Percentiles rank a stretch among this genome's conserved stretches.
phyloP scores from a whole-genome alignment of 352 stramenopile genomes.

The Pythium myriotylum region DNA sequence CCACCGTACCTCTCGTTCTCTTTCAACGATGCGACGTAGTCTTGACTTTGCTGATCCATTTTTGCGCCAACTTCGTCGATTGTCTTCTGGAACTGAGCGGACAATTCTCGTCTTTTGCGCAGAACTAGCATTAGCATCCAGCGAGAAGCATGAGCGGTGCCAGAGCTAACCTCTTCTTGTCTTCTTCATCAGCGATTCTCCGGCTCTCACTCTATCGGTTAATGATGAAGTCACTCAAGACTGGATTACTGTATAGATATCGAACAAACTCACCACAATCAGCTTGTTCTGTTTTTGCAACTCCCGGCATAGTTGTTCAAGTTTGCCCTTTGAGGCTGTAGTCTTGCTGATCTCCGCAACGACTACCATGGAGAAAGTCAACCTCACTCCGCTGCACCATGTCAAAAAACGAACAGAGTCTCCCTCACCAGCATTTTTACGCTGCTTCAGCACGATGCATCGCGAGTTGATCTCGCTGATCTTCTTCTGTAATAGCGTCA shows the following conservation, averaged over 20 bases:
- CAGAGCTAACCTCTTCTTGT: constrained; percentile 62
- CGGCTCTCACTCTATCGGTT: constrained; percentile 56
- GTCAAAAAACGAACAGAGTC: not conserved
- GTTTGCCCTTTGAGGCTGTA: constrained; percentile 64
- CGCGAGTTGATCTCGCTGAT: constrained; percentile 81
- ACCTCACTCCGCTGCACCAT: not conserved
- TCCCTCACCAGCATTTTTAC: constrained; percentile 55
- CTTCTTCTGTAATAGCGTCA: constrained; percentile 78
- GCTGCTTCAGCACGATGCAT: constrained; percentile 75
- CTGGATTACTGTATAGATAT: not conserved
- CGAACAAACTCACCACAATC: constrained; percentile 53
- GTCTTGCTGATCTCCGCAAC: constrained; percentile 68
- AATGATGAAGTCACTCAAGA: not conserved
- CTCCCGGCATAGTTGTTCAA: constrained; percentile 85
- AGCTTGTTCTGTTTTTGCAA: constrained; percentile 89
- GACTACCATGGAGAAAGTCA: no score
- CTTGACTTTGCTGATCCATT: constrained; percentile 85
- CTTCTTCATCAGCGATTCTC: constrained; percentile 83
- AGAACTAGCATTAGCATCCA: not conserved
- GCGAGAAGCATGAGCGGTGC: no score
- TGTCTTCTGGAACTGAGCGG: constrained; percentile 81
- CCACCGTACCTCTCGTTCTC: constrained; percentile 76
- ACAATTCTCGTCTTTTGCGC: constrained; percentile 59
- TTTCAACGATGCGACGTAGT: constrained; percentile 83
- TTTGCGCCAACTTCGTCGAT: constrained; percentile 89